Conservation (phyloP, 192 early-diverging fungal species). For the Coemansia sp. region DNA sequence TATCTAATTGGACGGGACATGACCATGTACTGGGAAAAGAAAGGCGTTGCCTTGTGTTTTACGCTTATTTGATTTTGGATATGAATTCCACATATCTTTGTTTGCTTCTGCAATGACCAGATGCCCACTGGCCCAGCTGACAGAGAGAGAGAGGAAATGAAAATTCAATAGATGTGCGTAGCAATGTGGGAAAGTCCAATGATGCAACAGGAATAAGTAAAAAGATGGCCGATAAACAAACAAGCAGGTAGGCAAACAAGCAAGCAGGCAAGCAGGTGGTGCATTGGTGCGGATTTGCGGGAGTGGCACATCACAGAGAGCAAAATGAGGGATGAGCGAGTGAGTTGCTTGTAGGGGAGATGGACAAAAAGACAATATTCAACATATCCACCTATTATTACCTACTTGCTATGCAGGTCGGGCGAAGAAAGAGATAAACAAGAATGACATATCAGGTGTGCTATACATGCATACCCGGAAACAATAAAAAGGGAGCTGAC, state of each 20-base stretch:
- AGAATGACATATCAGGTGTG: neutral
- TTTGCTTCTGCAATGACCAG: neutral
- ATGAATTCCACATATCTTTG: conserved; percentile 4
- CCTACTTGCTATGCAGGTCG: neutral
- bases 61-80: neutral
- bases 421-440: neutral
- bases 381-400: neutral
- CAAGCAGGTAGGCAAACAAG: neutral
- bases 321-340: too few species aligned
- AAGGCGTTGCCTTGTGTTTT: neutral
- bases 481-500: neutral
- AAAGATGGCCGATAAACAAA: neutral
- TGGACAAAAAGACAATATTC: too few species aligned
- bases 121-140: neutral
- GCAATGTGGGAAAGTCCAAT: too few species aligned
- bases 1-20: neutral
- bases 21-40: neutral
- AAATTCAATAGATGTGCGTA: neutral
- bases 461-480: neutral
- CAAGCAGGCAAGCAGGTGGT: neutral
- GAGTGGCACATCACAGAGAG: neutral
- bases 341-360: too few species aligned
- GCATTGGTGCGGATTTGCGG: neutral
- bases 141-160: neutral
- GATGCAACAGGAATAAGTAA: too few species aligned